A percentile compares a stretch with the other conserved stretches of the same genome.
phyloP scores from a whole-genome alignment of 2,329 filamentous ascomycete species.

The Claviceps citrina region DNA sequence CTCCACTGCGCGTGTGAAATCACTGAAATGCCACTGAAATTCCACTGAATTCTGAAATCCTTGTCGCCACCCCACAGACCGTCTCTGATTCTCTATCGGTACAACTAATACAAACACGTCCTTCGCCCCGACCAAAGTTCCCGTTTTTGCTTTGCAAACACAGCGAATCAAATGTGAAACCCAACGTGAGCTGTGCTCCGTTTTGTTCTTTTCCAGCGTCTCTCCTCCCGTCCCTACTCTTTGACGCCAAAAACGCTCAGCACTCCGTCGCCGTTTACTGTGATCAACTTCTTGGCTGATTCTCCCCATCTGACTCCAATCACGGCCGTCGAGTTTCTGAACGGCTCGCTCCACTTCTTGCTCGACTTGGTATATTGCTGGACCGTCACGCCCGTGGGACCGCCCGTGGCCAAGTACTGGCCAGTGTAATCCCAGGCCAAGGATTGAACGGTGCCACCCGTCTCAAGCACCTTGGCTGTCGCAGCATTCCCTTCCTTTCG shows the following conservation, averaged over 20 bases:
- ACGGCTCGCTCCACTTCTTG: constrained; percentile 79
- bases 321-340: constrained; percentile 60
- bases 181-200: too few relatives aligned
- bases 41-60: too few relatives aligned
- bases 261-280: constrained; percentile 59
- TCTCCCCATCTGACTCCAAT: constrained; percentile 65
- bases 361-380: constrained; percentile 77
- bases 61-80: too few relatives aligned
- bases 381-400: constrained; percentile 66
- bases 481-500: constrained; percentile 77
- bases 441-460: constrained; percentile 59
- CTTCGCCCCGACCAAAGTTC: too few relatives aligned
- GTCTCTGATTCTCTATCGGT: too few relatives aligned
- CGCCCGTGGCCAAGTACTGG: constrained; percentile 75
- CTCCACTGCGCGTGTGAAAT: too few relatives aligned
- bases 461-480: constrained; percentile 71
- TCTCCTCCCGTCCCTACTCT: constrained; percentile 19
- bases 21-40: too few relatives aligned
- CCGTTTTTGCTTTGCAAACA: background rate
- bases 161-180: background rate
- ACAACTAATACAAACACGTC: too few relatives aligned
- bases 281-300: constrained; percentile 57
- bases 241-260: constrained; percentile 52
- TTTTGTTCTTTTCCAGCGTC: background rate
- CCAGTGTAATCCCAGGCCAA: constrained; percentile 90